Base-by-base conservation (phyloP, 2,329 filamentous ascomycete species). In the Triangularia setosa region DNA sequence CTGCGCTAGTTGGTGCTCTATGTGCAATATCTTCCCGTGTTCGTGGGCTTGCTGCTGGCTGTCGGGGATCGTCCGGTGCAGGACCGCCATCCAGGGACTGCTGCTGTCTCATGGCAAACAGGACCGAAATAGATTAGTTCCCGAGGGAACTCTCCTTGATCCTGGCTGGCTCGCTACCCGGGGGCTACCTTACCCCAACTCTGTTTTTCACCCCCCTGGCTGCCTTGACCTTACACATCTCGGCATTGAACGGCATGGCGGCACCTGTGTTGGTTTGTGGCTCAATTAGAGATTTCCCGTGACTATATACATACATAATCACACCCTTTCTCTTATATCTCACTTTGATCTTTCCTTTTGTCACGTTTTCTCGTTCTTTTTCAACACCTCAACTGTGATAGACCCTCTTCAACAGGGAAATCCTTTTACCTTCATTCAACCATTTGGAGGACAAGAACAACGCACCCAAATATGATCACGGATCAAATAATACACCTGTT, bases 401-500 rank as follows among this genome's bases (percentile, higher is more conserved):
- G 24, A 57, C 60, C 65, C 64, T 67, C 63, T 64, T 69, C 67
- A 68, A 69, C 69, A 65, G 65, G 63, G 63, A 64, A 54, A 35
- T 48, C 54, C 2, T n/a, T 60, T n/a, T 35, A 11, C 25, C 25
- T 28, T 28, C 23, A 52, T 25, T 55, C 2, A 11, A n/a, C 9
- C 4, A 14, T 18, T 59, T 12, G 21, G n/a, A 16, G 33, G 55
- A 48, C 18, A 12, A 40, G 65, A 59, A 23, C 69, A 71, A 66
- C 67, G 71, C 23, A 24, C n/a, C n/a, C 16, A 60, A 59, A 21
- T 3, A 73, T 74, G 64, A 69, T 78, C 53, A 74, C 72, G 33
- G 75, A 77, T 61, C 68, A 74, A 18, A 59, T 81, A 61, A 58
- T 79, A 54, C 70, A 74, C 30, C 67, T 77, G 7, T 52, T 81